Evolutionary conservation across 768 basidiomycete species (phyloP).

Genomic region (Termitomyces sp.): DNA sequence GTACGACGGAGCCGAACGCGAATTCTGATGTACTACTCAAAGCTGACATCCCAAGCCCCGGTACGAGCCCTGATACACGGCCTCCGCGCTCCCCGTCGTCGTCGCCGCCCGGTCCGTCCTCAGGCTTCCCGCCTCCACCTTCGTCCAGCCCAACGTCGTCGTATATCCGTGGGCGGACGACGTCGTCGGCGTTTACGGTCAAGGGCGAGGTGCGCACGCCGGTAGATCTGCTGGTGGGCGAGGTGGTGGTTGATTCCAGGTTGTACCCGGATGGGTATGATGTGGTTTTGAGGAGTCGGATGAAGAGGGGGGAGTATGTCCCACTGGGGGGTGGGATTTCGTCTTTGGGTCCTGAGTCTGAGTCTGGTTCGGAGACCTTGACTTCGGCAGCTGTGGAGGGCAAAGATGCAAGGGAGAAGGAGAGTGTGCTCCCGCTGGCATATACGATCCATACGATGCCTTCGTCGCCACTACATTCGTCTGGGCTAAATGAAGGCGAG

Average conservation of each 20-base stretch:
- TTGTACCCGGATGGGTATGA: slow-evolving; percentile 76
- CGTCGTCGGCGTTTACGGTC: slow-evolving; percentile 57
- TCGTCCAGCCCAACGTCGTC: slow-evolving; percentile 27
- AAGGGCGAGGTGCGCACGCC: slow-evolving; percentile 58
- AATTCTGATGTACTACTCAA: not conserved
- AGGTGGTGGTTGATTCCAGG: slow-evolving; percentile 79
- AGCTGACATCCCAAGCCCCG: not conserved
- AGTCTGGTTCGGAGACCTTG: not conserved
- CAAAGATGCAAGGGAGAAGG: slow-evolving; percentile 13
- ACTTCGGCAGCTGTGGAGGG: not conserved
- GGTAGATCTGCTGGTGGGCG: slow-evolving; percentile 73
- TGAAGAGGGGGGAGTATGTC: slow-evolving; percentile 31
- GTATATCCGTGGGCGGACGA: slow-evolving; percentile 33
- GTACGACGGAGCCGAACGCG: not conserved
- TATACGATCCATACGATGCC: slow-evolving; percentile 74
- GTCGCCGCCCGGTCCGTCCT: slow-evolving; percentile 19
- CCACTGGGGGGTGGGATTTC: slow-evolving; percentile 21
- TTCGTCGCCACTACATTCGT: slow-evolving; percentile 77
- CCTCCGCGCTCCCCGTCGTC: slow-evolving; percentile 7
- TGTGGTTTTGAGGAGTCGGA: slow-evolving; percentile 41
- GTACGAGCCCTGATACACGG: not conserved
- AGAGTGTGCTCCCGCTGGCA: slow-evolving; percentile 45
- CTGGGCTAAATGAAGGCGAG: slow-evolving; percentile 43
- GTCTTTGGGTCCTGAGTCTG: not conserved
- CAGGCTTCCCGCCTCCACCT: slow-evolving; percentile 15